Evolutionary conservation across 2,329 filamentous ascomycete species (phyloP), one percentile per base, ranked within the genome.

Genomic region (Aspergillus japonicus): DNA sequence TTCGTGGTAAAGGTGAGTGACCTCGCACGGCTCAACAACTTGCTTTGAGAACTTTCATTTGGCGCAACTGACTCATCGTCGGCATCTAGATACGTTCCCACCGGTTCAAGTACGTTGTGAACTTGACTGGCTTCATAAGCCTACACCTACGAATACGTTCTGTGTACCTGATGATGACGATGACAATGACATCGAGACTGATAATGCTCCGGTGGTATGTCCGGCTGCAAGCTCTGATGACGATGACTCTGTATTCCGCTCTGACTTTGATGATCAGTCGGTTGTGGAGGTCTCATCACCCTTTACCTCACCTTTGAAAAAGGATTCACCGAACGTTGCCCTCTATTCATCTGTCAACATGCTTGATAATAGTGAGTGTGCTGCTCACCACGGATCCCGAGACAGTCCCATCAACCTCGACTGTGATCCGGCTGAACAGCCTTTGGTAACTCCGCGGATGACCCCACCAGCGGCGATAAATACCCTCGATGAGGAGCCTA

Each of bases 1-100:
- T 75, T 60, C 79, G 82, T 66, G 81, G 79, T 19, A 64, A 70
- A 42, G 79, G 81, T 75, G 69, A 19, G 71, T 71, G 12, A 26
- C 47, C 50, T 29, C 21, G 56, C 10, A 12, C 14, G 24, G 14
- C 3, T 33, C n/a, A 5, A 3, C 29, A 8, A 39, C 50, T 61
- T 21, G 58, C 10, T 44, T 19, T 11, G 39, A n/a, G 21, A 26
- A 26, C 33, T 19, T 26, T 55, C 29, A n/a, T 10, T 10, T 2
- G 42, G n/a, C 16, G n/a, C 42, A 47, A 16, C 42, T 54, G 33
- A 50, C 26, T 57, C 31, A 35, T 29, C 7, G 39, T 21, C 26
- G 26, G 54, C 14, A 19, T 19, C 23, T 39, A 75, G 68, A 76
- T 29, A 66, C 68, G 6, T 74, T 71, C 54, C 69, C 69, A 12